A percentile compares a stretch with the other conserved stretches of the same genome.
phyloP scores from a whole-genome alignment of 2,329 filamentous ascomycete genomes.

The Botrytis tulipae region DNA sequence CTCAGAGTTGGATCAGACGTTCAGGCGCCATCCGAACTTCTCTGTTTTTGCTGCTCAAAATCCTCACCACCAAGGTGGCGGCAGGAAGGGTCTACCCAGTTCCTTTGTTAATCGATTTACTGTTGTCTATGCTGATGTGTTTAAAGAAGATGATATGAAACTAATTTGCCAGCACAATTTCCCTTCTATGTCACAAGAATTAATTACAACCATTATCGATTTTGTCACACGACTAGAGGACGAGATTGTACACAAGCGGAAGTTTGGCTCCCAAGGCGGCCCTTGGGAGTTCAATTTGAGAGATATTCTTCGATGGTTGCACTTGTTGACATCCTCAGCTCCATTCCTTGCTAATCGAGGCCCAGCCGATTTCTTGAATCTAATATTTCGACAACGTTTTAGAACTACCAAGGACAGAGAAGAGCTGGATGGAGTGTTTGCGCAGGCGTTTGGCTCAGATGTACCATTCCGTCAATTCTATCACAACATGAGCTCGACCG shows the following conservation, averaged over 20 bases:
- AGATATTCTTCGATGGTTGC: constrained; percentile 85
- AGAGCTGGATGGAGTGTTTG: constrained; percentile 65
- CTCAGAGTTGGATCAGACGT: constrained; percentile 91
- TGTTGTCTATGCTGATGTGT: constrained; percentile 93
- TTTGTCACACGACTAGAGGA: constrained; percentile 81
- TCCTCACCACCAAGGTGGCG: constrained; percentile 94
- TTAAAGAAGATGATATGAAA: constrained; percentile 75
- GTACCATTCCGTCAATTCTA: constrained; percentile 58
- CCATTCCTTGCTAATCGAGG: constrained; percentile 59
- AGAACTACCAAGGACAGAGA: constrained; percentile 67
- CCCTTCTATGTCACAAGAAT: constrained; percentile 56
- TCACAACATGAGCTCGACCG: constrained; percentile 63
- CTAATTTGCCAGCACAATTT: constrained; percentile 80
- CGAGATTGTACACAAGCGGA: constrained; percentile 59
- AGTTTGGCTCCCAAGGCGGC: constrained; percentile 62
- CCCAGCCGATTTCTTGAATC: constrained; percentile 72
- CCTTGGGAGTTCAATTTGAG: constrained; percentile 97
- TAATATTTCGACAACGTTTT: constrained; percentile 86
- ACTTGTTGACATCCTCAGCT: constrained; percentile 61
- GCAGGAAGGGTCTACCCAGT: constrained; percentile 87
- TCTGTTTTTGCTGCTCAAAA: constrained; percentile 97
- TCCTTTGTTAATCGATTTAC: constrained; percentile 99
- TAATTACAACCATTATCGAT: constrained; percentile 66
- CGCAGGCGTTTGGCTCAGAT: constrained; percentile 54
- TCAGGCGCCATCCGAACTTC: constrained; percentile 84